Conservation (phyloP, 805 yeast species). For the Kockiozyma suomiensis region DNA sequence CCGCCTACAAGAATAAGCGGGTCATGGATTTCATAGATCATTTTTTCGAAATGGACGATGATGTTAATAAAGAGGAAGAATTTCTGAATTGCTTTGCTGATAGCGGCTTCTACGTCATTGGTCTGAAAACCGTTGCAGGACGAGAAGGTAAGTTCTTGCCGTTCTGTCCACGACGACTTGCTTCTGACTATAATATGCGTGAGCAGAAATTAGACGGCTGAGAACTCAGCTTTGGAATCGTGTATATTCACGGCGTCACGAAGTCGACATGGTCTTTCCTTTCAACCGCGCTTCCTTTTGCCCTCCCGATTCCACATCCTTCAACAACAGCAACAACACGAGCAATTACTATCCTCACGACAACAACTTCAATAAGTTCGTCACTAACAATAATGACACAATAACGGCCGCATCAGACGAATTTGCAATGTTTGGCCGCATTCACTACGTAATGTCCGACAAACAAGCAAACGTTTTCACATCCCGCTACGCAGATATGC, state of each 20-base stretch:
- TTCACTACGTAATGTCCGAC: constrained; percentile 15
- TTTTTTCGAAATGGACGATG: constrained; percentile 16
- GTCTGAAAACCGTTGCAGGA: constrained; percentile 18
- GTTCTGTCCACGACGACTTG: neutral
- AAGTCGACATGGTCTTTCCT: constrained; percentile 18
- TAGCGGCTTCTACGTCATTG: constrained; percentile 17
- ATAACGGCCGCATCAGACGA: constrained; percentile 1
- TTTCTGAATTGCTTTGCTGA: constrained; percentile 17
- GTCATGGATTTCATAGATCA: constrained; percentile 13
- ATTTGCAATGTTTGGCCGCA: constrained; percentile 17
- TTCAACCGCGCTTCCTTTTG: neutral
- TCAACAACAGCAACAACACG: neutral
- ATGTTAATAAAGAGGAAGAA: constrained; percentile 9
- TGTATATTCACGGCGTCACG: constrained; percentile 6
- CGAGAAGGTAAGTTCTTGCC: constrained; percentile 7
- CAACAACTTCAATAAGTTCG: too few species aligned
- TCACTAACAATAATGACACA: neutral
- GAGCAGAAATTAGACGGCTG: constrained; percentile 5
- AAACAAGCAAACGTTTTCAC: neutral
- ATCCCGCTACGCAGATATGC: neutral
- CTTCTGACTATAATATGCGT: neutral
- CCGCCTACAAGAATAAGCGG: constrained; percentile 7
- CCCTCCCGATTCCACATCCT: neutral
- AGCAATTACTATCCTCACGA: neutral
- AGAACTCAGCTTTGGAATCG: constrained; percentile 1